Conservation (phyloP, 2,329 filamentous ascomycete species). For the Myotisia sp. region DNA sequence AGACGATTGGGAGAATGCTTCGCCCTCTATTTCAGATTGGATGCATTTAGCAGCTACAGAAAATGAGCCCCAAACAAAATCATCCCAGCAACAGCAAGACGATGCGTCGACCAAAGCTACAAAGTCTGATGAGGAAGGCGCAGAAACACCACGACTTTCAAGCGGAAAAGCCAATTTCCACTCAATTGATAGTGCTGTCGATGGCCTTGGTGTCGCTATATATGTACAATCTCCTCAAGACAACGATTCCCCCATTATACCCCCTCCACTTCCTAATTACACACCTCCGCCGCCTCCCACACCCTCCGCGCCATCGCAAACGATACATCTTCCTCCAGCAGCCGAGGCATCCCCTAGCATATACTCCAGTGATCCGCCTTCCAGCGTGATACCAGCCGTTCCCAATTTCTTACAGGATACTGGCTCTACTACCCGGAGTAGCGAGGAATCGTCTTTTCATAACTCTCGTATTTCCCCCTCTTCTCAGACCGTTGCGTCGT, state of each 20-base stretch:
- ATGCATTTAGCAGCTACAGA: slow-evolving; percentile 33
- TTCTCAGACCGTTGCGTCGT: slow-evolving; percentile 22
- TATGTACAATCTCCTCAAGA: slow-evolving; percentile 24
- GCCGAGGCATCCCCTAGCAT: slow-evolving; percentile 15
- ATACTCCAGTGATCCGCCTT: slow-evolving; percentile 12
- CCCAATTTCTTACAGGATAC: slow-evolving; percentile 10
- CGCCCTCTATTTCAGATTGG: slow-evolving; percentile 37
- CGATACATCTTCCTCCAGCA: slow-evolving; percentile 3
- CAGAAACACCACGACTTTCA: slow-evolving; percentile 18
- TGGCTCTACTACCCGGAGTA: slow-evolving; percentile 18
- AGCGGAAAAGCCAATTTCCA: slow-evolving; percentile 8
- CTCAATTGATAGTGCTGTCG: slow-evolving; percentile 18
- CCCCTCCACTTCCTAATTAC: slow-evolving; percentile 25
- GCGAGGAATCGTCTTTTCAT: slow-evolving; percentile 25
- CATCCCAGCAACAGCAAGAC: slow-evolving; percentile 23
- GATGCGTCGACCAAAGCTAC: background rate
- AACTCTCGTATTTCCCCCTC: slow-evolving; percentile 19
- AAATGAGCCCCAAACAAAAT: slow-evolving; percentile 16
- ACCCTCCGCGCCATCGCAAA: slow-evolving; percentile 9
- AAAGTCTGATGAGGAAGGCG: slow-evolving; percentile 11
- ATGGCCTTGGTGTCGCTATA: slow-evolving; percentile 33
- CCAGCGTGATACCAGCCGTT: slow-evolving; percentile 9
- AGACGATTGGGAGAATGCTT: slow-evolving; percentile 37
- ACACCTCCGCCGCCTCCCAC: slow-evolving; percentile 32
- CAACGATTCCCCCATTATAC: slow-evolving; percentile 16